These are phyloP conservation scores for Plasmodium yoelii DNA, from an alignment of 169 alveolate species.

Conservation along the genomic window DNA sequence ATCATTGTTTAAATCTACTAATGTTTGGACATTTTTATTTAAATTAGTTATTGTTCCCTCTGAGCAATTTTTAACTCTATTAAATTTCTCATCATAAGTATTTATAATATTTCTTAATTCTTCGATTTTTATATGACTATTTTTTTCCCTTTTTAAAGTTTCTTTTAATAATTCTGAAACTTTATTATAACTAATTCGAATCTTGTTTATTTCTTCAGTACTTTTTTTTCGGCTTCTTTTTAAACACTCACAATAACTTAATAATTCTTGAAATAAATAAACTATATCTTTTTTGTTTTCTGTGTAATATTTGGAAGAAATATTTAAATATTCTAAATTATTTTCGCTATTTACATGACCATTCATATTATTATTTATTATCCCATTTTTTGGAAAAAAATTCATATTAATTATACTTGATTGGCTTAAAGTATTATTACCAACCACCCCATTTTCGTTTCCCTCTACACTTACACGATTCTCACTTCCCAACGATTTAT, in stretches of 20 bases:
- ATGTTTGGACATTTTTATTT: slow-evolving; percentile 65
- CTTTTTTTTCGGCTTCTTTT: slow-evolving; percentile 67
- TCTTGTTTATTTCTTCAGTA: slow-evolving; percentile 55
- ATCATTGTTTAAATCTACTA: slow-evolving; percentile 47
- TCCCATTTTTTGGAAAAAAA: slow-evolving; percentile 10
- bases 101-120: slow-evolving; percentile 64
- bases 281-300: slow-evolving; percentile 61
- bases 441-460: neutral
- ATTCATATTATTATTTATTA: neutral
- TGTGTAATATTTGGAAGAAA: slow-evolving; percentile 10
- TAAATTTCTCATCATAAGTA: slow-evolving; percentile 58
- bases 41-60: slow-evolving; percentile 75
- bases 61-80: slow-evolving; percentile 59
- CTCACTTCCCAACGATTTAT: neutral
- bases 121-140: slow-evolving; percentile 69
- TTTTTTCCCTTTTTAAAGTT: slow-evolving; percentile 67
- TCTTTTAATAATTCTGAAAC: slow-evolving; percentile 62
- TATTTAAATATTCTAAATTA: slow-evolving; percentile 13
- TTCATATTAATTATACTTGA: slow-evolving; percentile 14
- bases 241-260: slow-evolving; percentile 71
- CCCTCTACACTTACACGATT: neutral
- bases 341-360: slow-evolving; percentile 16
- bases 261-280: slow-evolving; percentile 54
- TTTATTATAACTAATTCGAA: slow-evolving; percentile 55
- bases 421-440: neutral